Base-by-base conservation (phyloP, 1,139 yeast genomes). In the Suhomyces wounanorum region DNA sequence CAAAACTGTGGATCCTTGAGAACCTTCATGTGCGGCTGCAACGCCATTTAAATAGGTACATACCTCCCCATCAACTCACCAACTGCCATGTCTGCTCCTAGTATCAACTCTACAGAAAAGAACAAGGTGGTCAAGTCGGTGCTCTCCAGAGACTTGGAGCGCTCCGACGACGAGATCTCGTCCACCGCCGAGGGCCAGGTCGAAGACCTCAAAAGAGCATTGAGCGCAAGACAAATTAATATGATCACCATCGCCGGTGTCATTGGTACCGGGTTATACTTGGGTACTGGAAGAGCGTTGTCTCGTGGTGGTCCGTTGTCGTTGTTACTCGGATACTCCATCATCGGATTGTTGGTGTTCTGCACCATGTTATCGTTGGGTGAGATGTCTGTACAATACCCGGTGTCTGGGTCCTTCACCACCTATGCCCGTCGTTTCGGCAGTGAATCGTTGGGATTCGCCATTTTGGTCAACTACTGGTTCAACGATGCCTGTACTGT, bases 221-320 rank as follows among this genome's bases (percentile, higher is more conserved):
- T 82, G 54, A 65, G 75, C n/a, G 75, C 81, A 1, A 68, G 87
- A 44, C 83, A 81, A 53, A 72, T 83, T 48, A 80, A 79, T 54
- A 81, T 83, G 87, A 82, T 84, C 64, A 80, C 87, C 38, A 72
- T 84, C 51, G 88, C 86, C 2, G 89, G 89, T 9, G 80, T 82
- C 50, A 82, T 84, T 47, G 89, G 90, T 14, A 82, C 90, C 3
- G 94, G 94, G 50, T 68, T 87, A 47, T 77, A 83, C 54, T 70
- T 85, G 46, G 87, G 89, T 33, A 78, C 88, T 0, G 87, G 88
- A 4, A 78, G 76, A 48, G 79, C 88, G 4, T 68, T 85, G 47
- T 74, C 80, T 25, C 66, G 64, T 17, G 89, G 88, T 52, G 91
- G 91, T 16, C 90, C 91, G 3, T 79, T 82, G 7, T 79, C 87